Base-by-base conservation (phyloP, 257 asterid genomes). In the Solanum infundibuliforme region DNA sequence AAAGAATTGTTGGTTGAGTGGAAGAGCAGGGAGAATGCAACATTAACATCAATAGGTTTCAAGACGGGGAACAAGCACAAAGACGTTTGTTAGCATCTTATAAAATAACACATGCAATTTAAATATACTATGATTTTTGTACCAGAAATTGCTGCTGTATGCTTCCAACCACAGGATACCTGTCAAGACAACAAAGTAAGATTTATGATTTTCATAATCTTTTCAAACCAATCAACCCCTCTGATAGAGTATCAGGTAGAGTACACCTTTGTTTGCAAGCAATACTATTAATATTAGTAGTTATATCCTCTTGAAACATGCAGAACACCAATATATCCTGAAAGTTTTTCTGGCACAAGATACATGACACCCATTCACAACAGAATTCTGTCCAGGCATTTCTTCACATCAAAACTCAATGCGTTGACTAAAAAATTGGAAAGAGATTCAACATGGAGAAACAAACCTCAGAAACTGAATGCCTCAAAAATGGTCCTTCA, bases 91-190 rank as follows among this genome's bases (percentile, higher is more conserved):
- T 69, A 83, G 41, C 21, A 81, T 27, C 84, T 68, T 34, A 71
- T 69, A 66, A 62, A 12, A 84, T 20, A 75, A 32, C 13, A 73
- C 23, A 7, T n/a, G 86, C 8, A 31, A 71, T 31, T 34, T 72
- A 72, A 84, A 84, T 52, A 20, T 41, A 12, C 60, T 48, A 14
- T 46, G 69, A 29, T 65, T 36, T 38, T 82, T 86, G 93, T 94
- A 97, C 99, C 99, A 85, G 98, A 94, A 86, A 97, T 91, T 72
- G 98, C 99, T 66, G 99, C 98, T 23, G 99, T 97, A 87, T 97
- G 99, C 94, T 95, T 97, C 99, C 99, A 97, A 87, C 99, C 99
- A 85, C 99, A 97, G 35, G 99, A 94, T 34, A 97, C 98, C 99
- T 96, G 91, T 71, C n/a, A 91, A 88, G 75, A 85, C 32, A 84